These are phyloP conservation scores for Limnanthes douglasii DNA, from an alignment of 345 rosid genomes.

Conservation along the genomic window DNA sequence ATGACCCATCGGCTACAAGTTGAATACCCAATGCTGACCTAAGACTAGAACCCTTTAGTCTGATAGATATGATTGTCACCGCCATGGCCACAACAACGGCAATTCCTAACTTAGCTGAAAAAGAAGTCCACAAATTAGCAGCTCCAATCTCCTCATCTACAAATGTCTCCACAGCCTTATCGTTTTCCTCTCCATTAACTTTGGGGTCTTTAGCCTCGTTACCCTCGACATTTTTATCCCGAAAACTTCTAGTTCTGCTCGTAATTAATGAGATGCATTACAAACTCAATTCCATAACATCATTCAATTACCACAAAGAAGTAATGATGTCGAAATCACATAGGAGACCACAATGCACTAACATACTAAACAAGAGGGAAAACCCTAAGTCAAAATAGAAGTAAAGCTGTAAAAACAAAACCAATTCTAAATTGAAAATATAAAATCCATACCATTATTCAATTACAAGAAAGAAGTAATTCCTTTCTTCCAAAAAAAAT, in stretches of 20 bases:
- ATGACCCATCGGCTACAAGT: slow-evolving; percentile 28
- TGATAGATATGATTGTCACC: slow-evolving; percentile 26
- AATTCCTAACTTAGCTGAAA: slow-evolving; percentile 35
- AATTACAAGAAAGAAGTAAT: no score
- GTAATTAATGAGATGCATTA: slow-evolving; percentile 2
- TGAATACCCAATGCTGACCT: slow-evolving; percentile 43
- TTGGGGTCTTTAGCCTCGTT: slow-evolving; percentile 12
- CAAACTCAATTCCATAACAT: not conserved
- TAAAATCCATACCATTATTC: no score
- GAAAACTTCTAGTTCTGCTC: slow-evolving; percentile 28
- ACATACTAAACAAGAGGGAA: no score
- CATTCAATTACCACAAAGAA: no score
- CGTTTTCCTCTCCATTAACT: slow-evolving; percentile 14
- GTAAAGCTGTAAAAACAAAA: no score
- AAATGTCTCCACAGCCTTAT: slow-evolving; percentile 10
- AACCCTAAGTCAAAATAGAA: no score
- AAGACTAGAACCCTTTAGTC: slow-evolving; percentile 17
- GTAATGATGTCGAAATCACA: no score
- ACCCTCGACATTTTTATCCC: slow-evolving; percentile 16
- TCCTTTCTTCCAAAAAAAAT: no score
- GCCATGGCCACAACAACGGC: slow-evolving; percentile 42
- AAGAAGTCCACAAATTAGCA: slow-evolving; percentile 19
- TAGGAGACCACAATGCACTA: no score
- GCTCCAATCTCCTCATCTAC: slow-evolving; percentile 5
- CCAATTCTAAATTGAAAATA: no score